A percentile compares a stretch with the other conserved stretches of the same genome.
phyloP scores from a whole-genome alignment of 2,329 filamentous ascomycete species.

The Dissoconium aciculare region DNA sequence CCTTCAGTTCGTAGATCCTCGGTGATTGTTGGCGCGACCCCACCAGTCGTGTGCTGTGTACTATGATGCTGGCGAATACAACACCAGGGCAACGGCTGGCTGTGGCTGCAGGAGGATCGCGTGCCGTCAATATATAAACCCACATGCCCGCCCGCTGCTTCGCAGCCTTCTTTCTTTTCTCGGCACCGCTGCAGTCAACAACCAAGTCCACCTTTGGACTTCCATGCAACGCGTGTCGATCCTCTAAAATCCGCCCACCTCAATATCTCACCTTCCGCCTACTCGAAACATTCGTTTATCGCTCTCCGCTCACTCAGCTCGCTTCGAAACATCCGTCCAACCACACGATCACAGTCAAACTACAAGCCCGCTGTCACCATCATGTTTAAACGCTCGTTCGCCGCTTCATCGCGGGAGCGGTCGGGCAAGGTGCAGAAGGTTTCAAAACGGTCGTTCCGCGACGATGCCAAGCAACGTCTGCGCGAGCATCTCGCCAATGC shows the following conservation, averaged over 20 bases:
- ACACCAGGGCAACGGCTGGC: too few species aligned
- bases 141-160: slow-evolving; percentile 4
- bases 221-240: slow-evolving; percentile 38
- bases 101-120: too few species aligned
- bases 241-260: slow-evolving; percentile 24
- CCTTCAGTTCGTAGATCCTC: too few species aligned
- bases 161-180: slow-evolving; percentile 8
- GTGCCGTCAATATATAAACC: slow-evolving; percentile 8
- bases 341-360: not conserved
- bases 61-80: too few species aligned
- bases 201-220: slow-evolving; percentile 36
- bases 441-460: slow-evolving; percentile 59
- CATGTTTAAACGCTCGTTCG: slow-evolving; percentile 92
- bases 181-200: slow-evolving; percentile 22
- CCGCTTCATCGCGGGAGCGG: slow-evolving; percentile 63
- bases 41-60: too few species aligned
- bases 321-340: slow-evolving; percentile 23
- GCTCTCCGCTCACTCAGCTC: slow-evolving; percentile 37
- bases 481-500: slow-evolving; percentile 61
- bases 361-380: not conserved
- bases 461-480: slow-evolving; percentile 72
- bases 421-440: slow-evolving; percentile 78
- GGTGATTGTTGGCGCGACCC: too few species aligned
- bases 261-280: slow-evolving; percentile 10
- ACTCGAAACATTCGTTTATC: slow-evolving; percentile 28